A percentile compares a stretch with the other conserved stretches of the same genome.
These are phyloP conservation scores for Patellifolia procumbens DNA, from an alignment of 179 eudicot species.

Conservation along the genomic window DNA sequence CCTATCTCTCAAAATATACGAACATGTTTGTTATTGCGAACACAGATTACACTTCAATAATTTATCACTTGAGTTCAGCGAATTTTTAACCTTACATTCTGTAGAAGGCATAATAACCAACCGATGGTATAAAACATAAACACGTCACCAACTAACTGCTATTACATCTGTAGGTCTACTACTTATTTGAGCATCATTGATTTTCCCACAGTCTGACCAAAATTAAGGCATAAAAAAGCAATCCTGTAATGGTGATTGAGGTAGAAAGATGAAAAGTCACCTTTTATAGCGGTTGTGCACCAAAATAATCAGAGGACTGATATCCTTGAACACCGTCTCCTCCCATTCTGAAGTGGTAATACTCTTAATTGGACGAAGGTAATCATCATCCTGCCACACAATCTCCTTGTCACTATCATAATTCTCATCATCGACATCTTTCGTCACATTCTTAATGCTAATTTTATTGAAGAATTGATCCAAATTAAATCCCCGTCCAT, in stretches of 20 bases:
- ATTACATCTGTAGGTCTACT: background rate
- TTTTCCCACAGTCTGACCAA: background rate
- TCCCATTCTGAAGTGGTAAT: constrained; percentile 81
- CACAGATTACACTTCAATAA: background rate
- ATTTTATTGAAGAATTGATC: constrained; percentile 89
- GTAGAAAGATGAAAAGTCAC: constrained; percentile 34
- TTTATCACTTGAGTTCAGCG: too few species aligned
- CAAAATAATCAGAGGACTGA: constrained; percentile 82
- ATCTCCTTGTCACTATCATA: constrained; percentile 78
- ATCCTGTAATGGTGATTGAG: background rate
- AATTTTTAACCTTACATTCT: too few species aligned
- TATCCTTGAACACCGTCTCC: constrained; percentile 82
- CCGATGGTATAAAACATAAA: too few species aligned
- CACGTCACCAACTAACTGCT: too few species aligned
- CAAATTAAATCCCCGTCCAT: constrained; percentile 83
- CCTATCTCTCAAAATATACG: background rate
- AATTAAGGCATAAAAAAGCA: background rate
- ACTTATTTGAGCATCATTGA: background rate
- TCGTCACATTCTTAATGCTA: constrained; percentile 74
- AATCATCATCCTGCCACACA: constrained; percentile 93
- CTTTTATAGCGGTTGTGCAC: constrained; percentile 95
- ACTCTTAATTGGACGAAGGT: constrained; percentile 90
- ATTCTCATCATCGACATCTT: constrained; percentile 61
- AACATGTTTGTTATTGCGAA: background rate
- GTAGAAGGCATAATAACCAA: too few species aligned